Conservation (phyloP, 2,329 filamentous ascomycete genomes). For the Sclerotinia borealis region DNA sequence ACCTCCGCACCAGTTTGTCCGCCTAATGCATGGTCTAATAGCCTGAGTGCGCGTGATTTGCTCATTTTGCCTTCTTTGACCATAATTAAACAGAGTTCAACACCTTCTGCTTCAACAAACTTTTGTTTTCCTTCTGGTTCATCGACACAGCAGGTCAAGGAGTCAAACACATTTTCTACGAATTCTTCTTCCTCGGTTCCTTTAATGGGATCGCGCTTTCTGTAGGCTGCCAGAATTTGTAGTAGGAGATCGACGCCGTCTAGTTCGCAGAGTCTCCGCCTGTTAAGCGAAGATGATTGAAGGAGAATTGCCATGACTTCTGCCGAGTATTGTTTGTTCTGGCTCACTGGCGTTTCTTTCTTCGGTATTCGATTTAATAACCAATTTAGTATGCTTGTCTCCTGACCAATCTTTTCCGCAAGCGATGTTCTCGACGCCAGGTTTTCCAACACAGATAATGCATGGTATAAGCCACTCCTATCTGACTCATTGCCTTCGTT, state of each 20-base stretch:
- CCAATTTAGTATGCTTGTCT: slow-evolving; percentile 67
- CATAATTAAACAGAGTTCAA: slow-evolving; percentile 90
- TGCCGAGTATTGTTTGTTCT: slow-evolving; percentile 94
- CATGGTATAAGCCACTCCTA: slow-evolving; percentile 79
- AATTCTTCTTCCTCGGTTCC: slow-evolving; percentile 90
- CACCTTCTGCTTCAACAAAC: slow-evolving; percentile 83
- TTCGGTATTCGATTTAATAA: slow-evolving; percentile 67
- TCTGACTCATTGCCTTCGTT: slow-evolving; percentile 73
- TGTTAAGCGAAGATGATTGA: slow-evolving; percentile 65
- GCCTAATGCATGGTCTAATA: slow-evolving; percentile 75
- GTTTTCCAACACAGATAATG: slow-evolving; percentile 77
- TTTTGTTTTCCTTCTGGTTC: slow-evolving; percentile 68
- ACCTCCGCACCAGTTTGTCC: slow-evolving; percentile 52
- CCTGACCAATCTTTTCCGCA: slow-evolving; percentile 65
- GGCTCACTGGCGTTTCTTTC: slow-evolving; percentile 62
- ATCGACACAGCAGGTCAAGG: slow-evolving; percentile 73
- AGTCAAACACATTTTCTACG: slow-evolving; percentile 89
- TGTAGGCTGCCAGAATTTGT: slow-evolving; percentile 77
- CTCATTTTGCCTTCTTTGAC: slow-evolving; percentile 81
- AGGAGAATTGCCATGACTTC: slow-evolving; percentile 87
- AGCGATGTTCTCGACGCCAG: slow-evolving; percentile 65
- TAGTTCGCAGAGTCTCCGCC: slow-evolving; percentile 53
- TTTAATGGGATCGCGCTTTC: slow-evolving; percentile 77
- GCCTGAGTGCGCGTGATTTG: slow-evolving; percentile 68
- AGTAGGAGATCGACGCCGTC: slow-evolving; percentile 76